Conservation (phyloP, 805 yeast genomes). For the Candida methanosorbosa region DNA sequence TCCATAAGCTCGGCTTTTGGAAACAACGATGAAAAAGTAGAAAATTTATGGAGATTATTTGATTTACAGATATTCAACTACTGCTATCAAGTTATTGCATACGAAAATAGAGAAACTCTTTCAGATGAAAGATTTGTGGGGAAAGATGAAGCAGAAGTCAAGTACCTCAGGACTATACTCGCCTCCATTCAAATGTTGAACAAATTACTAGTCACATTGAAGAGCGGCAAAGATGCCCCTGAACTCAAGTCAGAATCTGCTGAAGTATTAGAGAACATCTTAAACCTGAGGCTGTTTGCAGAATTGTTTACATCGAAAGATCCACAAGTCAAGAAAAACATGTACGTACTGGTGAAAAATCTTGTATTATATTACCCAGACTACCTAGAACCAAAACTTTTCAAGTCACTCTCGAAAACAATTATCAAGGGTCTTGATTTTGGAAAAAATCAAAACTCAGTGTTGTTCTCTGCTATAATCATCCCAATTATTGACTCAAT, state of each 20-base stretch:
- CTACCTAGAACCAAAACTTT: conserved; percentile 19
- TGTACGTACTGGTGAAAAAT: conserved; percentile 28
- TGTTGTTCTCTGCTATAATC: conserved; percentile 37
- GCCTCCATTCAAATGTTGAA: conserved; percentile 42
- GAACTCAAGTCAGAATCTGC: conserved; percentile 12
- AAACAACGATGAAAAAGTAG: conserved; percentile 42
- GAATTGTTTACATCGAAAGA: conserved; percentile 30
- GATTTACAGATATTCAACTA: conserved; percentile 46
- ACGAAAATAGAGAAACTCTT: conserved; percentile 54
- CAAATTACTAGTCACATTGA: conserved; percentile 6
- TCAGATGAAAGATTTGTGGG: conserved; percentile 69
- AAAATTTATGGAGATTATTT: conserved; percentile 54
- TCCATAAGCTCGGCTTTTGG: conserved; percentile 48
- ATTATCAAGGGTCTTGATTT: conserved; percentile 33
- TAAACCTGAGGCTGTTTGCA: conserved; percentile 36
- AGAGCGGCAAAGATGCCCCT: conserved; percentile 1
- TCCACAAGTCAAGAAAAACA: conserved; percentile 31
- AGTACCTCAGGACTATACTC: conserved; percentile 50
- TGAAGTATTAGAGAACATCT: conserved; percentile 22
- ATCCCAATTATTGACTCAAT: conserved; percentile 42
- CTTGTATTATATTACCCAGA: conserved; percentile 15
- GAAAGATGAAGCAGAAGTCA: conserved; percentile 55
- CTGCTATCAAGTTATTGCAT: conserved; percentile 39
- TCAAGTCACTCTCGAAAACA: conserved; percentile 34
- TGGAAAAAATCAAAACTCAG: conserved; percentile 18